Base-by-base conservation (phyloP, 2,329 filamentous ascomycete species). In the Cordyceps javanica region DNA sequence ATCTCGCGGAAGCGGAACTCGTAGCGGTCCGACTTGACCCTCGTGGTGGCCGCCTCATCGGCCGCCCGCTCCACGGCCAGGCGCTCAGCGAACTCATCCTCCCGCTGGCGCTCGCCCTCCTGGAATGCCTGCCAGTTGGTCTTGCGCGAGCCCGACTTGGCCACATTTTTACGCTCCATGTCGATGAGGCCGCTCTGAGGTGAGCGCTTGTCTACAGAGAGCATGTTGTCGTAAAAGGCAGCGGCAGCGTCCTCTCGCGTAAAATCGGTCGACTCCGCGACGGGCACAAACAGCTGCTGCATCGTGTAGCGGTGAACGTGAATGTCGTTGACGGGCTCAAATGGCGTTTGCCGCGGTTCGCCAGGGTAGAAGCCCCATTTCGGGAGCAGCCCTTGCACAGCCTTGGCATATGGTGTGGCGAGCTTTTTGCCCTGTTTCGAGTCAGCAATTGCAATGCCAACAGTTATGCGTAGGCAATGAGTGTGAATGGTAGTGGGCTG, bases 351-450 rank as follows among this genome's bases (percentile, higher is more conserved):
- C 21, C 14, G 7, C 13, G 75, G 82, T 74, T 65, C 78, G 67
- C 64, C 77, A 67, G 56, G 78, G 77, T 60, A 79, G 72, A 67
- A 86, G 69, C 75, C 74, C n/a, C 84, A 89, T 56, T 80, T 80
- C 3, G 91, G 91, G 5, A 97, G 77, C 91, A 97, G 96, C 34
- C 76, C 74, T 64, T 90, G 78, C 25, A 97, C 79, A 11, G 91
- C 89, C 58, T 82, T 81, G 25, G 87, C 80, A 71, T 97, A 97
- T 13, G 90, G 87, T 26, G 76, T 80, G 3, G 91, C 91, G 38
- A 96, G 74, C 60, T 78, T 80, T 76, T 93, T 91, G 58, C 84
- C 85, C 93, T 96, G 60, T 6, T 23, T n/a, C 1, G 64, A 55
- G 64, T 71, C 57, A 72, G 68, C 59, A 48, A 58, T 51, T 36